These are phyloP conservation scores for Microdochium trichocladiopsis DNA, from an alignment of 2,329 filamentous ascomycete genomes.

Conservation along the genomic window DNA sequence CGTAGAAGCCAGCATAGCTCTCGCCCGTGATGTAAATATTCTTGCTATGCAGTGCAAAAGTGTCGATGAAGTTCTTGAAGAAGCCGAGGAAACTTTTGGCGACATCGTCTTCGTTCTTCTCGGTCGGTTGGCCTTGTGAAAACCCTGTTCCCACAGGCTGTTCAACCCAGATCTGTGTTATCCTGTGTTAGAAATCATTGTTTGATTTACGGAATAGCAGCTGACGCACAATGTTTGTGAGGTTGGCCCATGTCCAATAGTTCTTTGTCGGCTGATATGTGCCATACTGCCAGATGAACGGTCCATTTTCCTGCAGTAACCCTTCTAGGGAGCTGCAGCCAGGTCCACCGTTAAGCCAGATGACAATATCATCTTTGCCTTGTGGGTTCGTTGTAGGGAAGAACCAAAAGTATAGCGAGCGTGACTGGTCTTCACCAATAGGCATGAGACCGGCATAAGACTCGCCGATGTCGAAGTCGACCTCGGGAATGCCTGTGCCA, in stretches of 20 bases:
- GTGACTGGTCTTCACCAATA: conserved; percentile 36
- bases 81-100: conserved; percentile 51
- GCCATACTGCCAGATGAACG: conserved; percentile 46
- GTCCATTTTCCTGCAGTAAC: conserved; percentile 54
- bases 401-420: conserved; percentile 41
- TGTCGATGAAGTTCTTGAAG: conserved; percentile 64
- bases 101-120: conserved; percentile 43
- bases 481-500: conserved; percentile 53
- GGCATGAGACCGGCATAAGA: conserved; percentile 52
- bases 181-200: background rate
- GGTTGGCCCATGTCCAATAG: conserved; percentile 48
- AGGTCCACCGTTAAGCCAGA: conserved; percentile 36
- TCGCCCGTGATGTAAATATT: conserved; percentile 71
- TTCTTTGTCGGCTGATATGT: conserved; percentile 47
- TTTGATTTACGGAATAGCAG: conserved; percentile 3
- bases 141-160: conserved; percentile 25
- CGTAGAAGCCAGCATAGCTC: conserved; percentile 61
- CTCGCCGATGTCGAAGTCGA: conserved; percentile 56
- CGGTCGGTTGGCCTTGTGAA: conserved; percentile 29
- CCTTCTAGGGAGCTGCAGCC: conserved; percentile 42
- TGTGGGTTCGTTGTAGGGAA: conserved; percentile 34
- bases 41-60: conserved; percentile 57
- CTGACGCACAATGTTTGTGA: conserved; percentile 44
- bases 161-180: conserved; percentile 47
- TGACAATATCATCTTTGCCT: conserved; percentile 35